Evolutionary conservation across 257 asterid species (phyloP), one percentile per base, ranked within the genome.

Genomic region (Salvia splendens): DNA sequence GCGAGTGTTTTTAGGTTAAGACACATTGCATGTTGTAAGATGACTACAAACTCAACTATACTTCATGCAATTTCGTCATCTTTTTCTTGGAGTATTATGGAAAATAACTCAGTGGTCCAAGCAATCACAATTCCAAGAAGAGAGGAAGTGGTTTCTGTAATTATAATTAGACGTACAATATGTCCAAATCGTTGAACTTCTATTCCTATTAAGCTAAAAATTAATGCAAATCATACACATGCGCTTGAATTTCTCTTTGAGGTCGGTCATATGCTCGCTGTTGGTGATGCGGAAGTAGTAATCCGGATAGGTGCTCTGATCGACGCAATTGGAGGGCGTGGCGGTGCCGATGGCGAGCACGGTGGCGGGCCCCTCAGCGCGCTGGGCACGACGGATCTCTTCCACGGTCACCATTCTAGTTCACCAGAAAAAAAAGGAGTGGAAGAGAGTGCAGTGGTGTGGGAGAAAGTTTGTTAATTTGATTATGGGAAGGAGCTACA

Each of bases 331-430:
- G 0, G 81, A n/a, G 0, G 96, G 96, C 0, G 82, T 82, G 0
- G 96, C 81, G 0, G 91, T 89, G 6, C 95, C 95, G 4, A 89
- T 89, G 3, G 96, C 95, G 56, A 89, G 1, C 69, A 89, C 48
- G 0, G 86, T 87, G n/a, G 95, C 95, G 3, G 93, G 96, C 0
- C 96, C 96, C 57, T 85, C 86, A 0, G 96, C 95, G 46, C 95
- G 69, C 69, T 85, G 93, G 11, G 92, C 79, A 30, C 86, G 70
- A 4, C 86, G 84, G 46, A 85, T 62, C 6, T 87, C 96, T 77
- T 87, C 95, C 1, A 89, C 90, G 9, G 80, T 83, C 60, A 78
- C 87, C 96, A 87, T 89, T 45, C 43, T 74, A 8, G 47, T 38
- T 77, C 28, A 42, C 35, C 7, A 47, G 61, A 32, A 33, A 49